Evolutionary conservation across 1,284 basidiomycete species (phyloP).

Genomic region (Neolentinus lepideus): DNA sequence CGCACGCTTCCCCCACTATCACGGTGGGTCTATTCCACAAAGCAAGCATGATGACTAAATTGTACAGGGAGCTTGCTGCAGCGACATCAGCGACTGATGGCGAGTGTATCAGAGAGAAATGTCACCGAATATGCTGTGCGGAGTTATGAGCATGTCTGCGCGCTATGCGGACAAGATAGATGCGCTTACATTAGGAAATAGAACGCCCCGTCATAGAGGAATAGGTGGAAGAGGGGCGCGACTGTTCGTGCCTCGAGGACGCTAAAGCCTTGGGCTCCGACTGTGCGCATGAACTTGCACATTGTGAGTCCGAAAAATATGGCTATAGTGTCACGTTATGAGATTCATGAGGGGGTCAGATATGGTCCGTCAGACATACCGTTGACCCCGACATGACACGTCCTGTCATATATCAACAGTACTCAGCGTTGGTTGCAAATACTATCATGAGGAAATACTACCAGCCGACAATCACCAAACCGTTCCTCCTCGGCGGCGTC

Average conservation of each 20-base stretch:
- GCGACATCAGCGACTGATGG: background rate
- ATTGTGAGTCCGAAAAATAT: background rate
- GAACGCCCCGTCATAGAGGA: background rate
- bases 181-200: constrained; percentile 1
- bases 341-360: background rate
- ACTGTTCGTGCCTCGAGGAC: background rate
- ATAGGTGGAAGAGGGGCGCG: background rate
- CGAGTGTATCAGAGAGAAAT: too few relatives aligned
- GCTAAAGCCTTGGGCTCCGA: background rate
- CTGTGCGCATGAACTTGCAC: background rate
- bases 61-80: background rate
- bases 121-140: too few relatives aligned
- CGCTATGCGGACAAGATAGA: background rate
- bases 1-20: background rate
- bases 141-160: too few relatives aligned
- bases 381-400: background rate
- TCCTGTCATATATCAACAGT: background rate
- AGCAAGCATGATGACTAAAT: background rate
- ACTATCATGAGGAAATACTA: background rate
- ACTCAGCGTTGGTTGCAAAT: background rate
- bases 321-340: background rate
- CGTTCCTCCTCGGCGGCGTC: background rate
- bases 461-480: background rate
- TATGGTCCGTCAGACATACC: background rate
- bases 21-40: background rate